These are phyloP conservation scores for Castanospermum australe DNA, from an alignment of 306 rosid genomes.

Conservation along the genomic window DNA sequence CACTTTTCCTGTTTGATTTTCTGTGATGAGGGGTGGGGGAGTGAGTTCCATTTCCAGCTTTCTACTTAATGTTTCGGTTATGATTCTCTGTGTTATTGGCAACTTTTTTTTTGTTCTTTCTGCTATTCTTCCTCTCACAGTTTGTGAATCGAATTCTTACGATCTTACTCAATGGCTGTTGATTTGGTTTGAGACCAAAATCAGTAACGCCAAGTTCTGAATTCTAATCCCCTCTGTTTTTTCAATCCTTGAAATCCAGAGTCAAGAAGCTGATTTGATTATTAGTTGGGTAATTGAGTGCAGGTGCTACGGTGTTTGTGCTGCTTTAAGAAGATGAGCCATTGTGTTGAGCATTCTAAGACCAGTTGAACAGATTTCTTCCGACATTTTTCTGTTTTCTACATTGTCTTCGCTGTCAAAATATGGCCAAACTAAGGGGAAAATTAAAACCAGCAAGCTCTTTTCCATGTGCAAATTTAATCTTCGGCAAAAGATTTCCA, in stretches of 20 bases:
- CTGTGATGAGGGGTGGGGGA: background rate
- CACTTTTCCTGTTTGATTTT: background rate
- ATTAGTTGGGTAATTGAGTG: background rate
- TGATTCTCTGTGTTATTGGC: background rate
- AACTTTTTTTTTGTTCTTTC: background rate
- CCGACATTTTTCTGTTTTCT: background rate
- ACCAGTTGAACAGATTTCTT: background rate
- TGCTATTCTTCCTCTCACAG: background rate
- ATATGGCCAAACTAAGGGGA: background rate
- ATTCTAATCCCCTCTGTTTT: background rate
- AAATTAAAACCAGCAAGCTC: background rate
- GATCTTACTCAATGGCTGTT: background rate
- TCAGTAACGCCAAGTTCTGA: background rate
- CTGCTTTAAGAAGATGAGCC: slow-evolving; percentile 1
- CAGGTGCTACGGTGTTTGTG: background rate
- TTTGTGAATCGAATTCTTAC: background rate
- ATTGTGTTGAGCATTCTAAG: background rate
- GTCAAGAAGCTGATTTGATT: background rate
- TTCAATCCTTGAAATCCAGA: background rate
- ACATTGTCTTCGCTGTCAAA: slow-evolving; percentile 25
- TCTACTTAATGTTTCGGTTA: background rate
- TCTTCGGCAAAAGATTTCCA: background rate
- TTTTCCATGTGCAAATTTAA: background rate
- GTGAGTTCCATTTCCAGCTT: background rate
- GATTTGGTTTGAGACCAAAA: background rate